Percentiles rank a stretch among this genome's conserved stretches.
These are phyloP conservation scores for Juncus effusus DNA, from an alignment of 176 grass and related monocot genomes.

Conservation along the genomic window DNA sequence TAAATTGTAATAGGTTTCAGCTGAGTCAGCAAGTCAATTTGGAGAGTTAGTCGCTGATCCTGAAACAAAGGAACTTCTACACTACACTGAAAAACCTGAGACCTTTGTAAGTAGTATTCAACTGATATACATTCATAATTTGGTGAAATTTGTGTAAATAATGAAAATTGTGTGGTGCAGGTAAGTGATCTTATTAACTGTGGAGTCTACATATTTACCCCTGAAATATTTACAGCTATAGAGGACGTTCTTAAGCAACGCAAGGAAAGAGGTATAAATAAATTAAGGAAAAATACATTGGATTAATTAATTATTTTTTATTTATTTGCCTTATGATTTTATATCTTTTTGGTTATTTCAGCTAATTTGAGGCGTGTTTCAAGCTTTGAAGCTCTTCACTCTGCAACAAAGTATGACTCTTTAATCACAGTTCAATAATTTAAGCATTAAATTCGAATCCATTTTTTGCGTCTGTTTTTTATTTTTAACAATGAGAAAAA, in stretches of 20 bases:
- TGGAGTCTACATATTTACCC: conserved; percentile 98
- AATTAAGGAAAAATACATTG: too few relatives aligned
- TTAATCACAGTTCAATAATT: too few relatives aligned
- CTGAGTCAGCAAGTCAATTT: conserved; percentile 93
- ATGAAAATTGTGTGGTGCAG: conserved; percentile 37
- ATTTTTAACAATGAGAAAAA: too few relatives aligned
- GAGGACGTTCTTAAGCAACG: conserved; percentile 78
- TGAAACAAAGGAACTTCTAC: conserved; percentile 90
- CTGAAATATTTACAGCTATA: conserved; percentile 82
- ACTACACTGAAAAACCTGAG: conserved; percentile 94
- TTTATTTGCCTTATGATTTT: too few relatives aligned
- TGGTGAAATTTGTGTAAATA: background rate
- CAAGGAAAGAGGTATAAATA: conserved; percentile 71
- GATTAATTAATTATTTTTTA: too few relatives aligned
- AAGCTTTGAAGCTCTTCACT: conserved; percentile 95
- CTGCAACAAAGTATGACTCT: conserved; percentile 75
- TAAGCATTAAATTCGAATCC: too few relatives aligned
- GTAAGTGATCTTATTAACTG: conserved; percentile 98
- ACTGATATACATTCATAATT: background rate
- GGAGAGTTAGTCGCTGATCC: conserved; percentile 97
- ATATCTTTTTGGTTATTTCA: conserved; percentile 37
- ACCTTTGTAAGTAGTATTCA: conserved; percentile 77
- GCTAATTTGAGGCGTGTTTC: conserved; percentile 80
- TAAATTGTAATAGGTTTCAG: conserved; percentile 59
- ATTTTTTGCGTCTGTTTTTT: too few relatives aligned